phyloP scores from a whole-genome alignment of 495 filamentous ascomycete genomes.

The Xanthoparmelia taractica region DNA sequence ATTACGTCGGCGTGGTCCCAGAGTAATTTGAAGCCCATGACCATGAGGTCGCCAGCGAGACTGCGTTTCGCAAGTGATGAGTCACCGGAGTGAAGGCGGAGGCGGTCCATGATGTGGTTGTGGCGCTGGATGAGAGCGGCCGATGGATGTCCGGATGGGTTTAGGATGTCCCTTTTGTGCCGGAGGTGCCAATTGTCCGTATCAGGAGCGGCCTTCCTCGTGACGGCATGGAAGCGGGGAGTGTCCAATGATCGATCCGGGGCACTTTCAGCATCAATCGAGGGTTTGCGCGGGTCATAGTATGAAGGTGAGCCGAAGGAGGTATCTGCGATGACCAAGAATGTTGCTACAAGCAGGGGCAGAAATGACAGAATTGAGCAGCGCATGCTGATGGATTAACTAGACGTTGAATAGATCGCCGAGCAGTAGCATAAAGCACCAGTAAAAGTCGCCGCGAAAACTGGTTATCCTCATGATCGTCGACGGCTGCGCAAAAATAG shows the following conservation, averaged over 20 bases:
- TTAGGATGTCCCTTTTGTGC: background rate
- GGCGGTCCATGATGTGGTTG: background rate
- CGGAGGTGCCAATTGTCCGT: background rate
- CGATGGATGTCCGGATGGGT: background rate
- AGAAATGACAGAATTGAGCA: background rate
- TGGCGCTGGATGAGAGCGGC: background rate
- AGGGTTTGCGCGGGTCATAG: background rate
- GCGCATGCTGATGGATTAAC: background rate
- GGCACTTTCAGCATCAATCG: background rate
- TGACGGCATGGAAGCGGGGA: background rate
- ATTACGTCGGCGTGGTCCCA: background rate
- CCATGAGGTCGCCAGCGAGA: background rate
- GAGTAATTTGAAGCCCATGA: background rate
- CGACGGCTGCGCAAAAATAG: too few species aligned
- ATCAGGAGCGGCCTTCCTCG: background rate
- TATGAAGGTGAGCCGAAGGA: background rate
- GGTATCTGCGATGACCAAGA: background rate
- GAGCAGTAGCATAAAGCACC: background rate
- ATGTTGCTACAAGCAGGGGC: background rate
- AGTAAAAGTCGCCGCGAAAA: background rate
- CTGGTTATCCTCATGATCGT: too few species aligned
- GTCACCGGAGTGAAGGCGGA: background rate
- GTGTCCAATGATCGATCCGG: background rate
- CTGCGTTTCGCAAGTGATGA: background rate
- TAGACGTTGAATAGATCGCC: background rate